Base-by-base conservation (phyloP, 257 asterid genomes). In the Fraxinus cuspidata region DNA sequence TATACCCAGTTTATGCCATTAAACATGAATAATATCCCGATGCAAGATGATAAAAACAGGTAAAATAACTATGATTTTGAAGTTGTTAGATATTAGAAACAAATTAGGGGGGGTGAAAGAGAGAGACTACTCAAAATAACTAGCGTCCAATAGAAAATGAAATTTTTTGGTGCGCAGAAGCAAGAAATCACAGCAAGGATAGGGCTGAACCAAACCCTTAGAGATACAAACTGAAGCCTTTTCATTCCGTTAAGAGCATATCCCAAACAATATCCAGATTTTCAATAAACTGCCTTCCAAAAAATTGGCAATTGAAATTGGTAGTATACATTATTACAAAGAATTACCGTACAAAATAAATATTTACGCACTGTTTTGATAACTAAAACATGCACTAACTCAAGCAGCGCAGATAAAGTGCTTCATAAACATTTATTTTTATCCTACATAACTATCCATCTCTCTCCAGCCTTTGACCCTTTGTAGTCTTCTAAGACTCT, bases 261-360 rank as follows among this genome's bases (percentile, higher is more conserved):
- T 25, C 37, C 23, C 56, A 15, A 74, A 64, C 1, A 53, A 69
- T 60, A 15, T 70, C 78, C 53, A 74, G 58, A 72, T 47, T 35
- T 67, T 28, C 25, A n/a, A 47, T 77, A 66, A 65, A 7, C 12
- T 7, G 51, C 29, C 16, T 27, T 31, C 11, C 37, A 74, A 27
- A 70, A 71, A 53, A 49, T 72, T 47, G 60, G 75, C 21, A 34
- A 53, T 76, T 37, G 56, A 58, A 79, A 77, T 63, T 1, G 47
- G 21, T 27, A 19, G 23, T 63, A 18, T 11, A 51, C 38, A 32
- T 49, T 47, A 47, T 47, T 47, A 47, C 60, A 51, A 16, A 51
- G 21, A 51, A 16, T 51, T 51, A 51, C 60, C 12, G 66, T 56
- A 71, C 29, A 32, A 42, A 75, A 44, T 1, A 23, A 16, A 29